A percentile compares a stretch with the other conserved stretches of the same genome.
Conservation (phyloP, 2,329 filamentous ascomycete species). For the Neonectria neomacrospora region DNA sequence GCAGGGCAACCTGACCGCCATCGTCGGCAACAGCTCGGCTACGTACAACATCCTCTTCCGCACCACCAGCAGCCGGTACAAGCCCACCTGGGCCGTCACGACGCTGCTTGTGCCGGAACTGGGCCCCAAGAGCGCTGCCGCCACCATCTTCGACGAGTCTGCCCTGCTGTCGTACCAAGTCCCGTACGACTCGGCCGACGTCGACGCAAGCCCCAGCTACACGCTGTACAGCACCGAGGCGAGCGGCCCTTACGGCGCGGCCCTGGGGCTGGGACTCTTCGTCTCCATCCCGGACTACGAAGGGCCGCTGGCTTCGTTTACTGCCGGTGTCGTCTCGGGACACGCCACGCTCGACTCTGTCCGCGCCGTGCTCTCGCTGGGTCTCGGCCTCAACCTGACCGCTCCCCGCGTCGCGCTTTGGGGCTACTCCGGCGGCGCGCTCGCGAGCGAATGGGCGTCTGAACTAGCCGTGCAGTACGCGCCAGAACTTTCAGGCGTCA, state of each 20-base stretch:
- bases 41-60: conserved; percentile 41
- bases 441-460: conserved; percentile 63
- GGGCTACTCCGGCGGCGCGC: conserved; percentile 67
- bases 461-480: conserved; percentile 64
- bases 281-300: conserved; percentile 60
- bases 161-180: conserved; percentile 40
- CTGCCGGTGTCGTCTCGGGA: conserved; percentile 55
- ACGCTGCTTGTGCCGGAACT: conserved; percentile 37
- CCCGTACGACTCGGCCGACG: conserved; percentile 40
- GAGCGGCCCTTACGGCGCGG: conserved; percentile 1
- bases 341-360: conserved; percentile 58
- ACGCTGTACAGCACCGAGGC: conserved; percentile 8
- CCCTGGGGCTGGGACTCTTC: conserved; percentile 33
- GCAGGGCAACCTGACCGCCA: conserved; percentile 38
- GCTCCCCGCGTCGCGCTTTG: conserved; percentile 56
- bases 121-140: conserved; percentile 29
- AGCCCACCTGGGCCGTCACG: conserved; percentile 39
- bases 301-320: conserved; percentile 57
- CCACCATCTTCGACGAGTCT: conserved; percentile 23
- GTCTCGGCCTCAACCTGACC: conserved; percentile 44
- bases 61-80: conserved; percentile 41
- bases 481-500: conserved; percentile 56
- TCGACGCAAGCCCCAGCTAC: conserved; percentile 40
- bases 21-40: conserved; percentile 34
- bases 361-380: conserved; percentile 53